phyloP scores from a whole-genome alignment of 306 rosid genomes.

The Biancaea sappan region DNA sequence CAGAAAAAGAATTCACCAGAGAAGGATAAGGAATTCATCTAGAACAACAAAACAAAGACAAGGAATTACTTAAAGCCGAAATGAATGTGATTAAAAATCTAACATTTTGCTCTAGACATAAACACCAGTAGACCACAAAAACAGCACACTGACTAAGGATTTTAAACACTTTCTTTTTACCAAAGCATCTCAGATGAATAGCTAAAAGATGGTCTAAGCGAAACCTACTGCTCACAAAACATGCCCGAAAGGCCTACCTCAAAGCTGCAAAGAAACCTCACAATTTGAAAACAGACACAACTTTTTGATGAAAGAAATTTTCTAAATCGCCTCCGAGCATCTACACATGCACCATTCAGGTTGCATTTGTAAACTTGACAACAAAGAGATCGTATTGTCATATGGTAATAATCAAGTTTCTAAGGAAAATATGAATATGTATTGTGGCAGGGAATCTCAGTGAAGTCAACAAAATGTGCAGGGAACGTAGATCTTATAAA shows the following conservation, averaged over 20 bases:
- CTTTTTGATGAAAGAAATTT: slow-evolving; percentile 19
- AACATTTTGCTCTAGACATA: background rate
- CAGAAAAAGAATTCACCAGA: background rate
- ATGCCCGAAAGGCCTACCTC: background rate
- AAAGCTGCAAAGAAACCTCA: background rate
- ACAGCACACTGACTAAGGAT: background rate
- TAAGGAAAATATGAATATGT: background rate
- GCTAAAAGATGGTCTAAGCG: background rate
- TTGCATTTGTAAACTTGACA: background rate
- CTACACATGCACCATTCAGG: slow-evolving; percentile 8
- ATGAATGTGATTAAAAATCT: background rate
- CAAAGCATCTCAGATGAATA: background rate
- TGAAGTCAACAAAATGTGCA: background rate
- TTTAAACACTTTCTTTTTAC: background rate
- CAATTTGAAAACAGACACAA: background rate
- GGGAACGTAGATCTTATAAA: background rate
- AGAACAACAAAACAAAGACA: background rate
- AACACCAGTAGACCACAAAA: background rate
- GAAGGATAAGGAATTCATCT: background rate
- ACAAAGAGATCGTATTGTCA: slow-evolving; percentile 1
- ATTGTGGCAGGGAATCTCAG: background rate
- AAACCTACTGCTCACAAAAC: background rate
- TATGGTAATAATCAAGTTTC: slow-evolving; percentile 1
- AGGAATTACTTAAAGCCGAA: background rate
- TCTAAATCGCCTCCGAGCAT: slow-evolving; percentile 12